phyloP scores from a whole-genome alignment of 1,139 yeast genomes.

The Meyerozyma carpophila region DNA sequence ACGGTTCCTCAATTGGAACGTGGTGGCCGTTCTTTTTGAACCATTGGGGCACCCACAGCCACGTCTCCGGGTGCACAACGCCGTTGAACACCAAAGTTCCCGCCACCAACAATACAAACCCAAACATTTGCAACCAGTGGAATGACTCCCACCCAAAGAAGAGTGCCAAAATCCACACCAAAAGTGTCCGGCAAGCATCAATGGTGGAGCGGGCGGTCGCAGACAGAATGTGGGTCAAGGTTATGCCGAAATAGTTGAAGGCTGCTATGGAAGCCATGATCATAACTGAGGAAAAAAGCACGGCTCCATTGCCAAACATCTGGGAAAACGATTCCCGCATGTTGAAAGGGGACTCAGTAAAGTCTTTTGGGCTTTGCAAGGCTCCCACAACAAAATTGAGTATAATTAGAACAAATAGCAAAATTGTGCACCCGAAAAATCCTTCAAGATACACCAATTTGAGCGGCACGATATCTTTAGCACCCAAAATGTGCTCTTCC shows the following conservation, averaged over 20 bases:
- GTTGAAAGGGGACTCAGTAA: conserved; percentile 51
- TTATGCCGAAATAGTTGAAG: conserved; percentile 72
- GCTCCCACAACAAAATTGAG: conserved; percentile 39
- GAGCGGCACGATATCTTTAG: conserved; percentile 54
- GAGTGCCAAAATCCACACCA: conserved; percentile 75
- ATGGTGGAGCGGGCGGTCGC: conserved; percentile 80
- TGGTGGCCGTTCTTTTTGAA: conserved; percentile 19
- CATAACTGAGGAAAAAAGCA: conserved; percentile 50
- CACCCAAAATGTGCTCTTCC: conserved; percentile 63
- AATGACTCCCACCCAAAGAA: conserved; percentile 76
- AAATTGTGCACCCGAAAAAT: conserved; percentile 51
- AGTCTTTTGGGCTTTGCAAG: conserved; percentile 23
- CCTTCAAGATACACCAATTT: conserved; percentile 76
- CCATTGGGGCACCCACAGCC: conserved; percentile 42
- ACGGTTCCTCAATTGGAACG: background rate
- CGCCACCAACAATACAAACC: conserved; percentile 58
- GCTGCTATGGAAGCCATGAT: conserved; percentile 71
- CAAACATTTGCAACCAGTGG: conserved; percentile 54
- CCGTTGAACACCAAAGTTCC: conserved; percentile 78
- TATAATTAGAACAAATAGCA: conserved; percentile 39
- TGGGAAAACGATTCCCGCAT: conserved; percentile 46
- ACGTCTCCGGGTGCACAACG: conserved; percentile 47
- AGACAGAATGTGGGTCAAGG: conserved; percentile 59
- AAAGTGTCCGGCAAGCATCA: conserved; percentile 70
- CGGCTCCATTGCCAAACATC: conserved; percentile 34